phyloP scores from a whole-genome alignment of 1,284 basidiomycete species.

The Rugosomyces carneus region DNA sequence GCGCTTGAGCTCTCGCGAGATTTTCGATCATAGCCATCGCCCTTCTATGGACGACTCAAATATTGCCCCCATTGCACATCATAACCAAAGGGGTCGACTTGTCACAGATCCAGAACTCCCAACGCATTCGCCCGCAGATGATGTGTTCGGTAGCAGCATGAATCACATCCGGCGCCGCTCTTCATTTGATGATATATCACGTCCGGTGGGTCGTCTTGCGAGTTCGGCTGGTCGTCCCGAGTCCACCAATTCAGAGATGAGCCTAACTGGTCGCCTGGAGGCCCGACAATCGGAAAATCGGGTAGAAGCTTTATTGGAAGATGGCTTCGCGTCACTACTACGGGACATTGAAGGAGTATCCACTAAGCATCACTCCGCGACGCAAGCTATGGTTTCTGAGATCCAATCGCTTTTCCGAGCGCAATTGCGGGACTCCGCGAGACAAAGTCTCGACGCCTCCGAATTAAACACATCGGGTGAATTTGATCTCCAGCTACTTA shows the following conservation, averaged over 20 bases:
- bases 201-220: slow-evolving; percentile 26
- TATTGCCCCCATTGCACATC: slow-evolving; percentile 60
- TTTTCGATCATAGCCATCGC: slow-evolving; percentile 52
- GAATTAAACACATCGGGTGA: slow-evolving; percentile 68
- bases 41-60: slow-evolving; percentile 72
- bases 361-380: slow-evolving; percentile 34
- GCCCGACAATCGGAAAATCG: slow-evolving; percentile 53
- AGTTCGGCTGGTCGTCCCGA: slow-evolving; percentile 19
- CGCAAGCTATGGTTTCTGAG: slow-evolving; percentile 58
- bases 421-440: slow-evolving; percentile 58
- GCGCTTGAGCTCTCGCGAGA: slow-evolving; percentile 59
- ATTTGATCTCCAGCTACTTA: slow-evolving; percentile 70
- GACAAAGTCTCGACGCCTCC: slow-evolving; percentile 53
- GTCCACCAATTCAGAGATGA: slow-evolving; percentile 37
- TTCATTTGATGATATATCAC: slow-evolving; percentile 55
- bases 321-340: slow-evolving; percentile 53
- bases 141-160: slow-evolving; percentile 43
- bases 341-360: slow-evolving; percentile 28
- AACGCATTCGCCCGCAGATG: slow-evolving; percentile 31
- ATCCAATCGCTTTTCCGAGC: slow-evolving; percentile 60
- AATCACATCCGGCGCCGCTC: slow-evolving; percentile 44
- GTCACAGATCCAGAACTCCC: slow-evolving; percentile 49
- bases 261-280: slow-evolving; percentile 52
- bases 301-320: slow-evolving; percentile 56
- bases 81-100: slow-evolving; percentile 43